Conservation (phyloP, 306 rosid genomes). For the Echinosophora koreensis region DNA sequence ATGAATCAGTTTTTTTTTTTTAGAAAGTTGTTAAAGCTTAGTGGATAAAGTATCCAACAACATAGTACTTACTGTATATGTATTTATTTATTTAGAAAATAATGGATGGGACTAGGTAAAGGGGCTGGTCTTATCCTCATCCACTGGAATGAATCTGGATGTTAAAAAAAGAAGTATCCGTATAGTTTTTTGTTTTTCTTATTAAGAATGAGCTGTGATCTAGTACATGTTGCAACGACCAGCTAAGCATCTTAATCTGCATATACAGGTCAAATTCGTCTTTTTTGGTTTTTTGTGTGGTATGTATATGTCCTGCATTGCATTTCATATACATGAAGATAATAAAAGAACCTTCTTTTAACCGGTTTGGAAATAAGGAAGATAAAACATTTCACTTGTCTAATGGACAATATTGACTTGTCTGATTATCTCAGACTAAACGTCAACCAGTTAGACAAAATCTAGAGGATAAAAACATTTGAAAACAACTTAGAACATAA, state of each 20-base stretch:
- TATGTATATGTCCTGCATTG: background rate
- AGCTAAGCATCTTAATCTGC: background rate
- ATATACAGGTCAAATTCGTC: background rate
- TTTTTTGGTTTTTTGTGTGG: background rate
- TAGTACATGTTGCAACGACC: slow-evolving; percentile 19
- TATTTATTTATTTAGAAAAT: background rate
- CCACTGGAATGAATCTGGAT: slow-evolving; percentile 24
- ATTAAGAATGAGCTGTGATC: slow-evolving; percentile 47
- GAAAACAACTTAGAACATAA: no score
- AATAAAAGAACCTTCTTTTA: no score
- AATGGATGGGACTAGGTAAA: background rate
- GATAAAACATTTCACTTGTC: no score
- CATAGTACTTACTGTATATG: slow-evolving; percentile 7
- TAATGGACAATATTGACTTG: no score
- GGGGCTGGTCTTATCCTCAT: slow-evolving; percentile 64
- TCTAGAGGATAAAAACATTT: no score
- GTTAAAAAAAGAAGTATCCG: background rate
- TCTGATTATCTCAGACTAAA: no score
- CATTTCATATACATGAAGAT: background rate
- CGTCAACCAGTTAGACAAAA: no score
- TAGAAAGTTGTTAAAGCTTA: background rate
- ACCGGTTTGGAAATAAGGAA: no score
- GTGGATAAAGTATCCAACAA: slow-evolving; percentile 48
- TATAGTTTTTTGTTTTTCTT: background rate
- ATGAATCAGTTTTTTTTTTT: background rate